Conservation (phyloP, 2,329 filamentous ascomycete species). For the Metarhizium guizhouense region DNA sequence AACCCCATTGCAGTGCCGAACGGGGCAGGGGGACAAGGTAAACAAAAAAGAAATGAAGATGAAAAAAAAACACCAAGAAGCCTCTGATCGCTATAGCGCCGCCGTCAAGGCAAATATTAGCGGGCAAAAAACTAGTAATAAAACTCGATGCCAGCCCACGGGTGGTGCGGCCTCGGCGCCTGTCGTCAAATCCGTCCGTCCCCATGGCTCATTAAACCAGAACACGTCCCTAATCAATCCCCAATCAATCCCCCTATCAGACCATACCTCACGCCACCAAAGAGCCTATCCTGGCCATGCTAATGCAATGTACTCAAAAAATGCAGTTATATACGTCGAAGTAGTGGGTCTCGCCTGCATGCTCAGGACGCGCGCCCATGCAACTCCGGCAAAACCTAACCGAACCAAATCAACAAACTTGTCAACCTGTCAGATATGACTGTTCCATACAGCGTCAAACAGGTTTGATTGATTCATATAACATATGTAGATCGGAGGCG, state of each 20-base stretch:
- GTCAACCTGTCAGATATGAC: neutral
- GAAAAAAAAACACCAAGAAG: too few relatives aligned
- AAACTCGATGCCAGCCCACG: neutral
- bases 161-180: neutral
- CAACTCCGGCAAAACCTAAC: neutral
- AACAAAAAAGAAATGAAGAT: too few relatives aligned
- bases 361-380: neutral
- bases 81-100: neutral
- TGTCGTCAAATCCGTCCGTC: neutral
- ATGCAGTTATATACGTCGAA: neutral
- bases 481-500: neutral
- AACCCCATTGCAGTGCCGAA: neutral
- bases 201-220: neutral
- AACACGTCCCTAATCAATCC: neutral
- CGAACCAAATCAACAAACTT: neutral
- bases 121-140: neutral
- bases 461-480: neutral
- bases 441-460: neutral
- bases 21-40: neutral
- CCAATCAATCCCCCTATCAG: neutral
- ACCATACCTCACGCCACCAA: conserved; percentile 1
- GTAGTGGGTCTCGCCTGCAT: neutral
- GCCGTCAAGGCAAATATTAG: neutral
- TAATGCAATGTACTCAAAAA: neutral
- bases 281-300: neutral